Percentiles rank a stretch among this genome's conserved stretches.
Conservation (phyloP, 768 basidiomycete genomes). For the Amanita brunnescens region DNA sequence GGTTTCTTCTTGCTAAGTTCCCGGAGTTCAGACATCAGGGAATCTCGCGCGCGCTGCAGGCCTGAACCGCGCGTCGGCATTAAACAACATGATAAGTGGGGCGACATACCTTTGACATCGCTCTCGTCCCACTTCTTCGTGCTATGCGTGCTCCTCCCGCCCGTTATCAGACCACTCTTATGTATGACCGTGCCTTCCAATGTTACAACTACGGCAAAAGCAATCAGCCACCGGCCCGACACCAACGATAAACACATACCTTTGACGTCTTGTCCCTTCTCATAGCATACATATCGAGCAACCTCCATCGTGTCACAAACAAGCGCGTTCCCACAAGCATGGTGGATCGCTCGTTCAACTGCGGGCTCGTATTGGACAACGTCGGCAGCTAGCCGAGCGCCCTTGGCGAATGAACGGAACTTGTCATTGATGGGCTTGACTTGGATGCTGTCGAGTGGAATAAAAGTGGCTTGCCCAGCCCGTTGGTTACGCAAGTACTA, state of each 20-base stretch:
- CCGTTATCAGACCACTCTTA: constrained; percentile 95
- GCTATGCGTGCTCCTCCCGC: constrained; percentile 76
- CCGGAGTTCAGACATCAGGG: constrained; percentile 61
- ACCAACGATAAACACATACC: constrained; percentile 36
- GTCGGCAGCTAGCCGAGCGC: constrained; percentile 79
- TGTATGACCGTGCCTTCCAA: constrained; percentile 96
- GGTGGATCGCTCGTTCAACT: constrained; percentile 91
- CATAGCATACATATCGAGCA: constrained; percentile 84
- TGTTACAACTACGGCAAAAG: constrained; percentile 65
- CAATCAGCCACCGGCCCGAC: background rate
- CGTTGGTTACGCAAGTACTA: constrained; percentile 94
- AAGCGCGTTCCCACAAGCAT: constrained; percentile 90
- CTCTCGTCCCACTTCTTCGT: constrained; percentile 92
- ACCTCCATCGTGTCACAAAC: constrained; percentile 96
- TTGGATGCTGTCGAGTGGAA: constrained; percentile 96
- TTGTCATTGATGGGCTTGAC: constrained; percentile 92
- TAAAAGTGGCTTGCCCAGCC: constrained; percentile 93
- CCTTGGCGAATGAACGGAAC: constrained; percentile 85
- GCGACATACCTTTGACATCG: constrained; percentile 71
- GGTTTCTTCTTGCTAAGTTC: constrained; percentile 84
- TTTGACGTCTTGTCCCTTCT: constrained; percentile 94
- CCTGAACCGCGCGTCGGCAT: background rate
- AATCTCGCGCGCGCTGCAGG: constrained; percentile 41
- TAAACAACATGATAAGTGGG: background rate
- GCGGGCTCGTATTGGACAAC: constrained; percentile 75